Evolutionary conservation across 352 stramenopile genomes (phyloP).

Genomic region (Sclerospora graminicola): DNA sequence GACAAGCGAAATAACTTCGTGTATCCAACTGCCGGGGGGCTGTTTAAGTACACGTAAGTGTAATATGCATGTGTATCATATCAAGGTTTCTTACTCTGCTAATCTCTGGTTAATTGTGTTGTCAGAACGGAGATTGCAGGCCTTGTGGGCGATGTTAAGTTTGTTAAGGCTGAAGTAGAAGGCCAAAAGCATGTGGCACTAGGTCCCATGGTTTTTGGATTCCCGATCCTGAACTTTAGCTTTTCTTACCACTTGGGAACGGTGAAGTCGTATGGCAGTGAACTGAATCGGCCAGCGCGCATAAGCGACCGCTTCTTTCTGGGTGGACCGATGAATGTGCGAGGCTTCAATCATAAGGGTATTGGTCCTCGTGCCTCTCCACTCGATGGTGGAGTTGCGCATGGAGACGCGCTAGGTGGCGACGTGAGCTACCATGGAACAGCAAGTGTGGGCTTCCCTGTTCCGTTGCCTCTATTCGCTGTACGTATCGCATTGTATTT

Average conservation of each 20-base stretch:
- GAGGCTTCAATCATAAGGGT: conserved; percentile 88
- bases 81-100: conserved; percentile 1
- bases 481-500: conserved; percentile 27
- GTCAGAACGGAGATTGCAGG: conserved; percentile 80
- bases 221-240: conserved; percentile 75
- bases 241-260: conserved; percentile 66
- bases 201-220: conserved; percentile 48
- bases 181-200: conserved; percentile 76
- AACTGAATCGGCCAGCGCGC: conserved; percentile 64
- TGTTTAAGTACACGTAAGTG: conserved; percentile 81
- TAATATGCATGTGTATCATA: neutral
- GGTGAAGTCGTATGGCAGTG: conserved; percentile 69
- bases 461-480: conserved; percentile 71
- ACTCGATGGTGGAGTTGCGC: conserved; percentile 71
- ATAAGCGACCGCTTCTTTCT: conserved; percentile 90
- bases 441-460: conserved; percentile 79
- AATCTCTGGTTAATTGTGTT: neutral
- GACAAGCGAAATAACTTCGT: conserved; percentile 84
- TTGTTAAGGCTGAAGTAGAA: conserved; percentile 80
- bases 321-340: conserved; percentile 80
- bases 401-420: conserved; percentile 80
- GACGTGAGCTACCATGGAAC: conserved; percentile 84
- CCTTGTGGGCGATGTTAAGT: conserved; percentile 81
- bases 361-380: conserved; percentile 80
- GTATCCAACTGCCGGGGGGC: conserved; percentile 77